A percentile compares a stretch with the other conserved stretches of the same genome.
Evolutionary conservation across 192 early-diverging fungal species (phyloP).

Genomic region (Diversispora epigaea): DNA sequence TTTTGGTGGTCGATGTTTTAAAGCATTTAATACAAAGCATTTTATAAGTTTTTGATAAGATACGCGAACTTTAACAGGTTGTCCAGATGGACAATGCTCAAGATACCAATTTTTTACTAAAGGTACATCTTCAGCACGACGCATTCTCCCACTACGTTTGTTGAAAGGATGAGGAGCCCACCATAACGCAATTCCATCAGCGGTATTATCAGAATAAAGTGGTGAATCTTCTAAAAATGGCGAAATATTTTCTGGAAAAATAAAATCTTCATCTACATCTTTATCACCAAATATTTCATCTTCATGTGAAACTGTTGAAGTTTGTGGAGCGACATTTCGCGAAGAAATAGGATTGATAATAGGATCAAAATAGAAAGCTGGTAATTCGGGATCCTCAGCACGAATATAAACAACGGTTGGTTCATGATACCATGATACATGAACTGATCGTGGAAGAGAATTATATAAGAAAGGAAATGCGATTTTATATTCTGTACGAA

Average conservation of each 20-base stretch:
- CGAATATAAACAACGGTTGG: constrained; percentile 87
- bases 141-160: constrained; percentile 84
- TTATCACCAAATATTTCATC: constrained; percentile 74
- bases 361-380: constrained; percentile 97
- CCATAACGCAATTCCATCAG: constrained; percentile 88
- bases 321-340: constrained; percentile 57
- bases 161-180: constrained; percentile 99
- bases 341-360: constrained; percentile 97
- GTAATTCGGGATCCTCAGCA: constrained; percentile 91
- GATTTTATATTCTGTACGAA: constrained; percentile 98
- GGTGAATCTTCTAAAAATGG: constrained; percentile 79
- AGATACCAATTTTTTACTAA: constrained; percentile 98
- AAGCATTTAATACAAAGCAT: constrained; percentile 90
- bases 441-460: constrained; percentile 90
- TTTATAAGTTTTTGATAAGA: constrained; percentile 98
- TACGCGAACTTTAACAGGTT: constrained; percentile 97
- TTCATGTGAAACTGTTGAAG: constrained; percentile 55
- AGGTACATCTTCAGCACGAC: constrained; percentile 91
- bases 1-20: constrained; percentile 86
- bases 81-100: constrained; percentile 88
- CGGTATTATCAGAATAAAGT: constrained; percentile 90
- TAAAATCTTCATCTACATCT: constrained; percentile 85
- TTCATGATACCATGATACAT: constrained; percentile 90
- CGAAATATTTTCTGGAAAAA: constrained; percentile 70
- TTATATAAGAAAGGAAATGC: constrained; percentile 99